Conservation (phyloP, 148 eudicot genomes). For the Camellia japonica region DNA sequence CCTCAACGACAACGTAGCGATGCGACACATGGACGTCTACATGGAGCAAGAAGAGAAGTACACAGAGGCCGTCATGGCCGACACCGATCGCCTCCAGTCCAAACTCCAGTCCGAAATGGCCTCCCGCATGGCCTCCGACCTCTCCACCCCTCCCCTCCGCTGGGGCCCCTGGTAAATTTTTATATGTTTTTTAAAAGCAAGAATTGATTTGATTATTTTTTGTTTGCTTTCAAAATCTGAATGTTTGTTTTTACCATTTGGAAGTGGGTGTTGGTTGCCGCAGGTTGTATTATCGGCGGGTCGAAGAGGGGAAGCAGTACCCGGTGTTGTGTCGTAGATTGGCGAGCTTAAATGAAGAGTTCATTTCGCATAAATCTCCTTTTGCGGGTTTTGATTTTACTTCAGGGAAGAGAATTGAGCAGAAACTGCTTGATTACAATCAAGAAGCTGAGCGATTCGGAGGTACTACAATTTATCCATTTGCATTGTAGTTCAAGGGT, state of each 20-base stretch:
- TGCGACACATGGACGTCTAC: constrained; percentile 92
- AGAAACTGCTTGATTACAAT: constrained; percentile 81
- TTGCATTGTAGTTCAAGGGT: constrained; percentile 1
- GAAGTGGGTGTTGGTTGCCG: constrained; percentile 34
- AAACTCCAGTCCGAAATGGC: constrained; percentile 86
- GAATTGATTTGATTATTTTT: background rate
- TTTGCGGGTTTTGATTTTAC: constrained; percentile 82
- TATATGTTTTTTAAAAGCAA: background rate
- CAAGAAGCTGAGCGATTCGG: constrained; percentile 94
- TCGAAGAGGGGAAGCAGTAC: constrained; percentile 90
- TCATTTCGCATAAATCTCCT: constrained; percentile 80
- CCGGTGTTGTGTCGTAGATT: constrained; percentile 84
- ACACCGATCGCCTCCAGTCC: constrained; percentile 51
- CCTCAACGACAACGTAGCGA: constrained; percentile 79
- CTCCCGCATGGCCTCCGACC: constrained; percentile 62
- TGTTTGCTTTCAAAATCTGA: background rate
- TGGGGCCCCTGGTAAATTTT: constrained; percentile 89
- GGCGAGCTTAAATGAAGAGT: constrained; percentile 75
- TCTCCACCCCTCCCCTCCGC: constrained; percentile 74
- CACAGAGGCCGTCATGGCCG: constrained; percentile 79
- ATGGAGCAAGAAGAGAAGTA: constrained; percentile 97
- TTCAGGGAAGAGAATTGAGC: constrained; percentile 89
- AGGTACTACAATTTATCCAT: constrained; percentile 38
- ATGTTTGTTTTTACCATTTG: constrained; percentile 23
- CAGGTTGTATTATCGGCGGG: constrained; percentile 90